Conservation (phyloP, 257 asterid genomes). For the Jasminum sambac region DNA sequence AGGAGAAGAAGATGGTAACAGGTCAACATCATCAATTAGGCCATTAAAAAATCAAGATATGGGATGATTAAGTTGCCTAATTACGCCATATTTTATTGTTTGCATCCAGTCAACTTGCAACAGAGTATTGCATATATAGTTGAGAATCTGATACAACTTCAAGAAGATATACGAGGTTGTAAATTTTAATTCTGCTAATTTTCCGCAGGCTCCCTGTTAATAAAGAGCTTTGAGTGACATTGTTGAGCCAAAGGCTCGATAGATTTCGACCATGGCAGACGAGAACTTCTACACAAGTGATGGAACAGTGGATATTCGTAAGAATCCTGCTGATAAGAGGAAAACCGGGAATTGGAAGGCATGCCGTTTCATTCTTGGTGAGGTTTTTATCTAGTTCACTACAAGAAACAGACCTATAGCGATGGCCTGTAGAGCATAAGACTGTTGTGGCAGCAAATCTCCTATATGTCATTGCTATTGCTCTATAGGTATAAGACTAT, state of each 20-base stretch:
- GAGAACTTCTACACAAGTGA: slow-evolving; percentile 48
- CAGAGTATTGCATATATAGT: neutral
- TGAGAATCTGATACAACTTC: neutral
- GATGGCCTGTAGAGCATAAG: too few species aligned
- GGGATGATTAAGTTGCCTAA: neutral
- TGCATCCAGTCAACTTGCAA: neutral
- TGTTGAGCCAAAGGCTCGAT: neutral
- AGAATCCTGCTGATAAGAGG: slow-evolving; percentile 55
- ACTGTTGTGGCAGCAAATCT: too few species aligned
- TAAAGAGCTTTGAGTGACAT: neutral
- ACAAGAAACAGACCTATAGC: neutral
- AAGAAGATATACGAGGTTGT: neutral
- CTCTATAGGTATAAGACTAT: too few species aligned
- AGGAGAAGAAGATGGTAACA: neutral
- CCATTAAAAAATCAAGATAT: neutral
- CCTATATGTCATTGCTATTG: too few species aligned
- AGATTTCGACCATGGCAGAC: slow-evolving; percentile 32
- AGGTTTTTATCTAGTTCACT: neutral
- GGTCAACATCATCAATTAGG: neutral
- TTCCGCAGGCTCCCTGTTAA: neutral
- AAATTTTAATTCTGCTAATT: neutral
- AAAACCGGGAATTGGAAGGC: slow-evolving; percentile 85
- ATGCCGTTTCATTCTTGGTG: slow-evolving; percentile 71
- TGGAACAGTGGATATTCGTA: slow-evolving; percentile 56
- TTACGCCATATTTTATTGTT: neutral